Evolutionary conservation across 2,329 filamentous ascomycete genomes (phyloP), one percentile per base, ranked within the genome.

Genomic region (Diaporthe aspalathi): DNA sequence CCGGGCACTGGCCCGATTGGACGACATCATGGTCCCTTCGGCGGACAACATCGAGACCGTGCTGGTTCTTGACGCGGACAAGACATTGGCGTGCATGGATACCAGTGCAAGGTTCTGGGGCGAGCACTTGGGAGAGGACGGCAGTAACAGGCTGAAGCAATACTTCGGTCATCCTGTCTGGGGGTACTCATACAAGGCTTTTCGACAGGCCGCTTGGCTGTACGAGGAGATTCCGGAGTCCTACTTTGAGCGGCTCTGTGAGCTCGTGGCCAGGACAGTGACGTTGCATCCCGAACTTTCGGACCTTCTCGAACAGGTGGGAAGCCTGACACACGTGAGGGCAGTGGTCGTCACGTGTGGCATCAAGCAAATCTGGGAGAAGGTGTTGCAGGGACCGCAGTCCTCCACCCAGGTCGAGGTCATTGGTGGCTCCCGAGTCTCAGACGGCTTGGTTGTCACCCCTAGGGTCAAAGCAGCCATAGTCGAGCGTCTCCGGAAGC

Each of bases 21-120:
- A 85, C 27, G 49, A 77, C 1, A 72, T 79, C 9, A 22, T 87
- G 11, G 43, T 67, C 6, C 17, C 43, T 11, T 47, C n/a, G 16
- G 62, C 53, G 14, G 71, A 67, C 8, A 50, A 74, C 2, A 63
- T 83, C 11, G 74, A 86, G 54, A 88, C 82, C 0, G 78, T 88
- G 56, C 65, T 92, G 20, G 84, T 91, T 0, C 57, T 92, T 2
- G 90, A 92, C 72, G 89, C 79, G 0, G 89, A 92, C 76, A 86
- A 79, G 73, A 92, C 89, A 0, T 77, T 92, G 67, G 78, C 83
- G 6, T 70, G 83, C 1, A 73, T 83, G 16, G 89, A 91, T 72
- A 85, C 84, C 5, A 85, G 86, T 0, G 68, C 47, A 0, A 49
- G 88, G 67, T 90, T 90, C 77, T 90, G 86, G 87, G 73, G 81